These are phyloP conservation scores for Ustilago sp. DNA, from an alignment of 1,284 basidiomycete genomes.

Conservation along the genomic window DNA sequence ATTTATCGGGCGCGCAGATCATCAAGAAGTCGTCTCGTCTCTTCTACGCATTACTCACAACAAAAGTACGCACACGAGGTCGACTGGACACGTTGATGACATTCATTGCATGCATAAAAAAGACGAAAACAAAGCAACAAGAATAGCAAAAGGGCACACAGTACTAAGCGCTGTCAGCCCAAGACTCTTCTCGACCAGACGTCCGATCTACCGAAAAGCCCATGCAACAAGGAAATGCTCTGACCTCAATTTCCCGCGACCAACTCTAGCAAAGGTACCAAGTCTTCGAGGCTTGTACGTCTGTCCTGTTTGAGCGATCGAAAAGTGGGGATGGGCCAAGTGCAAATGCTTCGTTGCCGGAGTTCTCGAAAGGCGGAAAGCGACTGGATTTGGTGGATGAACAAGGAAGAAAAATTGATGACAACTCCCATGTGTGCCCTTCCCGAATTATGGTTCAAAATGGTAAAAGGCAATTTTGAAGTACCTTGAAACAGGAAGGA, in stretches of 20 bases:
- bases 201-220: slow-evolving; percentile 28
- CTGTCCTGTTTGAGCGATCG: background rate
- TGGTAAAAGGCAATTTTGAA: slow-evolving; percentile 62
- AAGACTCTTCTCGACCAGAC: slow-evolving; percentile 19
- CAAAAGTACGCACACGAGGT: background rate
- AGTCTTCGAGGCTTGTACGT: slow-evolving; percentile 30
- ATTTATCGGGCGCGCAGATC: background rate
- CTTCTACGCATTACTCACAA: too few species aligned
- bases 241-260: background rate
- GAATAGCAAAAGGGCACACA: background rate
- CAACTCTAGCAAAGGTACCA: slow-evolving; percentile 6
- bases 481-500: slow-evolving; percentile 58
- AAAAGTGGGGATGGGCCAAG: background rate
- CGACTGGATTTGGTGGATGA: slow-evolving; percentile 23
- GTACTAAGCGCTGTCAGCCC: background rate
- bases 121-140: background rate
- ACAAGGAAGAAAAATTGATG: slow-evolving; percentile 47
- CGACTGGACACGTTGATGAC: background rate
- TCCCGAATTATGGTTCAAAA: slow-evolving; percentile 61
- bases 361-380: slow-evolving; percentile 25
- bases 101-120: slow-evolving; percentile 9
- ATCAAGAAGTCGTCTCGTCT: background rate
- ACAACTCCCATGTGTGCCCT: slow-evolving; percentile 54
- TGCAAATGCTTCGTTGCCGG: background rate
- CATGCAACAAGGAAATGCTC: background rate